A percentile compares a stretch with the other conserved stretches of the same genome.
Conservation (phyloP, 768 basidiomycete genomes). For the Obba rivulosa region DNA sequence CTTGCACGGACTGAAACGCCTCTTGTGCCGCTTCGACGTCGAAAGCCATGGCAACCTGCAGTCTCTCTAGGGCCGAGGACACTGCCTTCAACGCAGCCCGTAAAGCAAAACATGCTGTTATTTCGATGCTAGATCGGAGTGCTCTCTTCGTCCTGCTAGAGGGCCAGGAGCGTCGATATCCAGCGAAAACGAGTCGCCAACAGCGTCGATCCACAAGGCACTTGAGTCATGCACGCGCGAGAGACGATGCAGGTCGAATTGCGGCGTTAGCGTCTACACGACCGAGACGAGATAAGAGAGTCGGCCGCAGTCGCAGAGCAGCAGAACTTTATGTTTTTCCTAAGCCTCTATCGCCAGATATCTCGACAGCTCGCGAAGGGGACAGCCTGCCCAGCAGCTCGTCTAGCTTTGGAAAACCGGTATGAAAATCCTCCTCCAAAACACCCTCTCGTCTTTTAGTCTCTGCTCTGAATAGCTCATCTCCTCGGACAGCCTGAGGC, state of each 20-base stretch:
- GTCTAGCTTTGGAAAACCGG: conserved; percentile 48
- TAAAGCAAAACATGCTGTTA: conserved; percentile 4
- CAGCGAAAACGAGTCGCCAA: conserved; percentile 53
- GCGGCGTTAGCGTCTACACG: conserved; percentile 54
- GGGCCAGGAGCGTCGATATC: conserved; percentile 37
- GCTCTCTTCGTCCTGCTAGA: conserved; percentile 2
- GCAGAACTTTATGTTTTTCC: conserved; percentile 59
- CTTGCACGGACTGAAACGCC: conserved; percentile 40
- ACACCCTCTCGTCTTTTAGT: conserved; percentile 8
- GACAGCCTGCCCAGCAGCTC: conserved; percentile 44
- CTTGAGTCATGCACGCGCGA: conserved; percentile 27
- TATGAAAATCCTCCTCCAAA: conserved; percentile 5
- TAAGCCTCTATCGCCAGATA: conserved; percentile 59
- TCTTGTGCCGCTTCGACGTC: conserved; percentile 50
- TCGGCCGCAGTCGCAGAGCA: neutral
- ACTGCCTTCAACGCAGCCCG: conserved; percentile 19
- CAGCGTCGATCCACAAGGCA: conserved; percentile 69
- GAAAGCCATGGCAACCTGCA: conserved; percentile 55
- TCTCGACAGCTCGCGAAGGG: conserved; percentile 53
- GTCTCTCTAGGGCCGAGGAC: conserved; percentile 41
- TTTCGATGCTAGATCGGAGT: too few relatives aligned
- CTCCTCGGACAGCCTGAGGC: conserved; percentile 30
- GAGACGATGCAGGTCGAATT: conserved; percentile 55
- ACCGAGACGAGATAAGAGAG: neutral
- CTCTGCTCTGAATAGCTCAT: conserved; percentile 21